phyloP scores from a whole-genome alignment of 768 basidiomycete species.

The Amanita rubescens region DNA sequence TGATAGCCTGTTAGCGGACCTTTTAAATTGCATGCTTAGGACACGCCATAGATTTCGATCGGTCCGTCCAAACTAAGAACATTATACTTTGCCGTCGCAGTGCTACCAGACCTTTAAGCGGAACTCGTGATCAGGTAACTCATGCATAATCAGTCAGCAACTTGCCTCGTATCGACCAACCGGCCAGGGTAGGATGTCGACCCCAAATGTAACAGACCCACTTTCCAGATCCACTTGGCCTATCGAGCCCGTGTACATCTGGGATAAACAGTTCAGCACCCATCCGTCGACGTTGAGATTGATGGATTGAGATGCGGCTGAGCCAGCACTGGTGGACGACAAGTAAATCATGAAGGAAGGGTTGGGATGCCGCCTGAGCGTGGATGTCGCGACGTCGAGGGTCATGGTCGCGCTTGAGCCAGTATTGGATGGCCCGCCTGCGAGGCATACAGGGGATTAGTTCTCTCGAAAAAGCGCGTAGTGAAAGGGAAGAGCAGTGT shows the following conservation, averaged over 20 bases:
- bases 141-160: background rate
- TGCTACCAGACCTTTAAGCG: conserved; percentile 73
- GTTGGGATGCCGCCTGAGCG: no score
- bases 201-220: conserved; percentile 70
- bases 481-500: no score
- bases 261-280: no score
- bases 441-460: no score
- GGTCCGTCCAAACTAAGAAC: conserved; percentile 84
- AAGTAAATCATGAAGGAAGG: no score
- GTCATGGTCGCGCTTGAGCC: no score
- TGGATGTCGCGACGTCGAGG: no score
- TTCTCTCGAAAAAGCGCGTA: no score
- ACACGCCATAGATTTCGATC: conserved; percentile 82
- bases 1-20: background rate
- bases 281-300: no score
- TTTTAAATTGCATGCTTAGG: background rate
- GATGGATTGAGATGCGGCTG: no score
- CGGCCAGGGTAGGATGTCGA: conserved; percentile 79
- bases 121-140: background rate
- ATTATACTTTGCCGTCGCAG: conserved; percentile 93
- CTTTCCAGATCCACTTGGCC: conserved; percentile 36
- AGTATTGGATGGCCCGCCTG: no score
- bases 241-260: conserved; percentile 23
- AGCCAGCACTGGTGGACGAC: no score
- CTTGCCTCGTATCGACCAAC: conserved; percentile 80